Evolutionary conservation across 1,284 basidiomycete species (phyloP).

Genomic region (Pseudomicrostroma phylloplanum): DNA sequence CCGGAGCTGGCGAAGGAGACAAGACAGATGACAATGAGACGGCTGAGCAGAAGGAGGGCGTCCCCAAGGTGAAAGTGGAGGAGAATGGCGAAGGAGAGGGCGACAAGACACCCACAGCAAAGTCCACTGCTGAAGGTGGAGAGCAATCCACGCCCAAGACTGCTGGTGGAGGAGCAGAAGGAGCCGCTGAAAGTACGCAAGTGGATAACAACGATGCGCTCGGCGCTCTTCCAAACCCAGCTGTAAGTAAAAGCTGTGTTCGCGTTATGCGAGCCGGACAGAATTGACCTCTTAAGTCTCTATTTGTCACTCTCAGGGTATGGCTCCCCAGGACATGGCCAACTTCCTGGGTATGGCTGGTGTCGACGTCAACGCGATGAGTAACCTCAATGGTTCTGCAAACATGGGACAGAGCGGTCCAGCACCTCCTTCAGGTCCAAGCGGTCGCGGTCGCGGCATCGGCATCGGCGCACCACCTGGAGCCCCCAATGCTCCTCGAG

Average conservation of each 20-base stretch:
- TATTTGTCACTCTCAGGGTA: background rate
- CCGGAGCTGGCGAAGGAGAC: background rate
- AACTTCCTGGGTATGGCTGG: conserved; percentile 15
- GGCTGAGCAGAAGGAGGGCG: background rate
- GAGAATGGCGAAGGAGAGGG: background rate
- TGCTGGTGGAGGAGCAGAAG: too few species aligned
- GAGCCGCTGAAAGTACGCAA: too few species aligned
- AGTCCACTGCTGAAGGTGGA: background rate
- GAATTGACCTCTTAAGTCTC: too few species aligned
- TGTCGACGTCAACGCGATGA: background rate
- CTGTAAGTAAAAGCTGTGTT: background rate
- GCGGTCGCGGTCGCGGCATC: conserved; percentile 4
- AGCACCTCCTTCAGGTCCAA: background rate
- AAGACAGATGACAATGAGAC: background rate
- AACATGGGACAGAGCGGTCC: background rate
- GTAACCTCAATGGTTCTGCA: background rate
- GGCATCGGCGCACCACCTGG: background rate
- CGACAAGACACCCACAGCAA: background rate
- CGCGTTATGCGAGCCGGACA: too few species aligned
- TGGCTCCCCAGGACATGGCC: conserved; percentile 13
- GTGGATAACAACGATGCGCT: background rate
- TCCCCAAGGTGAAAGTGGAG: background rate
- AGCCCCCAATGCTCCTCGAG: background rate
- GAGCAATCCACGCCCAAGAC: too few species aligned
- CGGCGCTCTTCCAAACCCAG: conserved; percentile 5